Evolutionary conservation across 2,329 filamentous ascomycete species (phyloP), one percentile per base, ranked within the genome.

Genomic region (Colletotrichum paranaense): DNA sequence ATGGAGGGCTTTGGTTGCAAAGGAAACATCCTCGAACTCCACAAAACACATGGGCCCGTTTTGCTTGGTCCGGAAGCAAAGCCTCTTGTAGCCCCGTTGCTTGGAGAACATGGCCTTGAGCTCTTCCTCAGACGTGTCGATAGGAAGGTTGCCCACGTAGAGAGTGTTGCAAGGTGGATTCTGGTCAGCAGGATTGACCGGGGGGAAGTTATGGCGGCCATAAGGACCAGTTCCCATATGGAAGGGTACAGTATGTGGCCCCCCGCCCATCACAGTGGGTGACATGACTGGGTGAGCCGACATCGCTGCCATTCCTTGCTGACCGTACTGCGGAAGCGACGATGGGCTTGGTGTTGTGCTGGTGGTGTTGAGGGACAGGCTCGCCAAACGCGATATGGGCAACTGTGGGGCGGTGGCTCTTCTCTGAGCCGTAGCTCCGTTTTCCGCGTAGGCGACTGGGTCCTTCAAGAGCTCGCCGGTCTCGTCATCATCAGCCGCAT

Each of bases 1-100:
- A 76, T 95, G 91, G 3, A 98, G 88, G 1, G 95, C 93, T 83
- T 97, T 97, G 55, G 96, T 98, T 0, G 97, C 96, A 79, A 95
- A 96, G 1, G 94, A 93, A 12, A 97, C 89, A 78, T 98, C 95
- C 79, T 98, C 96, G 78, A 98, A 99, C 82, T 99, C 97, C 49
- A 99, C 97, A 82, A 98, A 98, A 81, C 97, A 98, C 95, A 98
- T 98, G 2, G 96, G 96, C 0, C 96, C 96, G 78, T 98, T 98
- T 76, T 94, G 91, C 86, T 98, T 98, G 67, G 95, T 97, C 42
- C 96, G 91, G 87, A 98, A 98, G 80, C 95, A 98, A 8, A 99
- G 91, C 32, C 97, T 90, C 84, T 97, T 98, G 86, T 98, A 99
- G 4, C 97, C 97, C 60, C 95, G 92, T 81, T 97, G 94, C 83